Evolutionary conservation across 192 early-diverging fungal genomes (phyloP), one percentile per base, ranked within the genome.

Genomic region (Coemansia sp.): DNA sequence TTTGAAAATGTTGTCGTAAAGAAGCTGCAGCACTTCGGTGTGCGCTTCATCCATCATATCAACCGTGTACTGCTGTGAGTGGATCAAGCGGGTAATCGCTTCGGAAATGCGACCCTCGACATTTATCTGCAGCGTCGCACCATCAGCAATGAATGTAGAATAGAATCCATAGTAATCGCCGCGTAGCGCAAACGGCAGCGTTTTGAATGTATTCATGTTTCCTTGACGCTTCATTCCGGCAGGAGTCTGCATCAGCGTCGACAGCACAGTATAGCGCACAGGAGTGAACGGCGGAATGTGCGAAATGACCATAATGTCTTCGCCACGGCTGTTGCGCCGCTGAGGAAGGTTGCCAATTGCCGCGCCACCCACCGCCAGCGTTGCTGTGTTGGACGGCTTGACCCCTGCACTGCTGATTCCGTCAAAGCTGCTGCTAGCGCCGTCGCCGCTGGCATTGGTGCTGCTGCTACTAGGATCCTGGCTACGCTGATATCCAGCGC

Each of bases 41-140:
- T 75, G 80, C 0, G 75, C 80, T 46, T 78, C 71, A 35, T 81
- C 80, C 65, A 81, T 78, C 79, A 81, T 81, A 19, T 81, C 79
- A 6, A 78, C 70, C 10, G 69, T 77, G 38, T 81, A 81, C 53
- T 78, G 60, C 46, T 78, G 65, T 21, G 73, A 71, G 39, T 72
- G 69, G 19, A 81, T 72, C 6, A 64, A 45, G 0, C 74, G 40
- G 10, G 79, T 81, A 48, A 81, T 77, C 16, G 49, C 61, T 19
- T 77, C 73, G 0, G 70, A 68, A 33, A 72, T 78, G 5, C 66
- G 61, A 30, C 73, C 79, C 47, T 69, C 69, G 6, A 81, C 58
- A 52, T 81, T 78, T 43, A 78, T 70, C 47, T 77, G 73, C 41
- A 78, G 63, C 14, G 74, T 77, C 6, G 73, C 65, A 3, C 74